Evolutionary conservation across 1,139 yeast genomes (phyloP).

Genomic region (Blastobotrys ciferrii): DNA sequence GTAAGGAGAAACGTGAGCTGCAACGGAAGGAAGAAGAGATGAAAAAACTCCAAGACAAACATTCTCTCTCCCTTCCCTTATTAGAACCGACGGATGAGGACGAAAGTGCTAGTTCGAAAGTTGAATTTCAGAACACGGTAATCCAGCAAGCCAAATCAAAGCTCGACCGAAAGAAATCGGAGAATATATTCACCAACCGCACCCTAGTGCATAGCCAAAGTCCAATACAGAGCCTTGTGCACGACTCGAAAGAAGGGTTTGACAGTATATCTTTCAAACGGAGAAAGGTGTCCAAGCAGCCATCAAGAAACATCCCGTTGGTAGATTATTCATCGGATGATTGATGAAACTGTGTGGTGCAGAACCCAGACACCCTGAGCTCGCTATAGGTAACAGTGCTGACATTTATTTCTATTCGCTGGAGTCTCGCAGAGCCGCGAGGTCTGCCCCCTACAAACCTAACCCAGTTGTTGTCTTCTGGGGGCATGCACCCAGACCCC

Average conservation of each 20-base stretch:
- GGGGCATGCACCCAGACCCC: no score
- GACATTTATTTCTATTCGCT: no score
- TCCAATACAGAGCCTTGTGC: background rate
- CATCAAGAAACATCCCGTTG: background rate
- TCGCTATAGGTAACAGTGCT: no score
- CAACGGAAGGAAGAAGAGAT: background rate
- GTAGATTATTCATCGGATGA: slow-evolving; percentile 4
- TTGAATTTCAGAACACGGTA: background rate
- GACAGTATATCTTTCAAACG: background rate
- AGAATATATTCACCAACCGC: background rate
- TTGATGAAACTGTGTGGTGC: background rate
- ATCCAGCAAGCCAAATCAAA: background rate
- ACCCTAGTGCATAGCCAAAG: no score
- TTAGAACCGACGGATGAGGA: background rate
- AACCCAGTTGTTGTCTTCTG: no score
- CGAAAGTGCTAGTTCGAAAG: background rate
- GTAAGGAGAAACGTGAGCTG: slow-evolving; percentile 12
- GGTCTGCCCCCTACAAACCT: no score
- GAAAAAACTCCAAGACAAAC: slow-evolving; percentile 1
- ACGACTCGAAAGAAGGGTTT: background rate
- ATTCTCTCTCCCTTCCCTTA: slow-evolving; percentile 8
- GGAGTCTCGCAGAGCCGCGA: no score
- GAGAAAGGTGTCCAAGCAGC: background rate
- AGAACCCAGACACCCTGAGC: no score
- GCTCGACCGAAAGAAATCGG: background rate